Evolutionary conservation across 345 rosid species (phyloP), one percentile per base, ranked within the genome.

Genomic region (Salix udensis): DNA sequence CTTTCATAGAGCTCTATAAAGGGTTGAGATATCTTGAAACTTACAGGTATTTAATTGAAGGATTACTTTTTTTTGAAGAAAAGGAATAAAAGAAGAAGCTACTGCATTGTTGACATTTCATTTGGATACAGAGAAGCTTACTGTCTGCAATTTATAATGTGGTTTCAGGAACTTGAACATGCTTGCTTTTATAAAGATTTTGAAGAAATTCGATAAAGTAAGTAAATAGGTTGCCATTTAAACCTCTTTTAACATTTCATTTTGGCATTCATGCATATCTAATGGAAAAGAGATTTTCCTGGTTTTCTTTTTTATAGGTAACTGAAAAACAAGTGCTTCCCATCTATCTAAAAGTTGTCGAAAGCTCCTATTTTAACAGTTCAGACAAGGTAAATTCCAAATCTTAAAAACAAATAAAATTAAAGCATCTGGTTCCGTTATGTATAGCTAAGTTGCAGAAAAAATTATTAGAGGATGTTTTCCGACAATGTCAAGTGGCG

Each of bases 131-230:
- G 5, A 31, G 58, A 50, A 2, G 37, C 68, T 75, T 62, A 76
- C 60, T 70, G 65, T 71, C 46, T 23, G 6, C 58, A n/a, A 26
- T 50, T 37, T 42, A 37, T 70, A 30, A 73, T 50, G n/a, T 73
- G 31, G 64, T 84, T 84, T 39, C 91, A 91, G 99, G 91, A 88
- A 91, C 90, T 88, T 96, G 88, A 96, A 96, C 88, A 80, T 91
- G 93, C 90, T 96, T 77, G 98, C 99, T 85, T 96, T 94, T 71
- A 86, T 92, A 48, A 96, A 96, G 87, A 96, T 96, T 77, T 82
- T 96, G 87, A 96, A 91, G 88, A 96, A 96, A 77, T 94, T 96
- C 66, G 96, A 94, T 78, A 96, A 94, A 85, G 99, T 92, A 82
- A 84, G 83, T 75, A 1, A 66, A 58, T 50, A 26, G 23, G 65